A percentile compares a stretch with the other conserved stretches of the same genome.
phyloP scores from a whole-genome alignment of 2,329 filamentous ascomycete genomes.

The Colletotrichum sp. region DNA sequence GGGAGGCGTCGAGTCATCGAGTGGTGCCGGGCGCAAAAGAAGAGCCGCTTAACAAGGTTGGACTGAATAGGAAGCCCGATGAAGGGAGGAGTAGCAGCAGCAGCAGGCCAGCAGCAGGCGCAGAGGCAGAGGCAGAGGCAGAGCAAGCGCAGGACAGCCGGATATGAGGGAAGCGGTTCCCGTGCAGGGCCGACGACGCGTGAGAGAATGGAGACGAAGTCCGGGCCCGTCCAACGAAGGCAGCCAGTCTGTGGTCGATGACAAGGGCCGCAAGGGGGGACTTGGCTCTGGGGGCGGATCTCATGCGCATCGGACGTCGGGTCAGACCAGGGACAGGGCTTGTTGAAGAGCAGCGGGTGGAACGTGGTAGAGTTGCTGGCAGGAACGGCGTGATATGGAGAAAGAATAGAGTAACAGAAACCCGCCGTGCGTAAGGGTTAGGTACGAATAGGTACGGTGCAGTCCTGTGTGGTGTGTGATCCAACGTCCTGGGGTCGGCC shows the following conservation, averaged over 20 bases:
- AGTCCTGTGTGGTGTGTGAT: background rate
- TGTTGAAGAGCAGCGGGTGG: constrained; percentile 5
- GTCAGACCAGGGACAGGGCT: constrained; percentile 17
- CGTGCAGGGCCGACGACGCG: constrained; percentile 10
- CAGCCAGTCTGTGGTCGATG: background rate
- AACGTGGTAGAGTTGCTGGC: constrained; percentile 12
- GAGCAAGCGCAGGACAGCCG: background rate
- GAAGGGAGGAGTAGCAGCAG: background rate
- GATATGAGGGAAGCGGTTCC: constrained; percentile 7
- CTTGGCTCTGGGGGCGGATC: constrained; percentile 21
- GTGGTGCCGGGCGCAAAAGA: constrained; percentile 8
- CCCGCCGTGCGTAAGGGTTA: background rate
- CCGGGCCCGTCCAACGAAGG: constrained; percentile 9
- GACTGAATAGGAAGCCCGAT: constrained; percentile 18
- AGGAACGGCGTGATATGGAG: constrained; percentile 12
- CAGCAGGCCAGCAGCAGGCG: background rate
- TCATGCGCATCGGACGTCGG: constrained; percentile 19
- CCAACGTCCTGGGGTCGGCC: background rate
- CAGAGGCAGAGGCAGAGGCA: background rate
- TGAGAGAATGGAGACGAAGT: constrained; percentile 15
- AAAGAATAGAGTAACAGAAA: constrained; percentile 19
- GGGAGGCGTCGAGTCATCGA: constrained; percentile 19
- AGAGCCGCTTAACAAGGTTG: constrained; percentile 19
- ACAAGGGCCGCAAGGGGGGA: constrained; percentile 10
- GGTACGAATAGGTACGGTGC: background rate